A percentile compares a stretch with the other conserved stretches of the same genome.
Conservation (phyloP, 345 rosid genomes). For the Durio zibethinus region DNA sequence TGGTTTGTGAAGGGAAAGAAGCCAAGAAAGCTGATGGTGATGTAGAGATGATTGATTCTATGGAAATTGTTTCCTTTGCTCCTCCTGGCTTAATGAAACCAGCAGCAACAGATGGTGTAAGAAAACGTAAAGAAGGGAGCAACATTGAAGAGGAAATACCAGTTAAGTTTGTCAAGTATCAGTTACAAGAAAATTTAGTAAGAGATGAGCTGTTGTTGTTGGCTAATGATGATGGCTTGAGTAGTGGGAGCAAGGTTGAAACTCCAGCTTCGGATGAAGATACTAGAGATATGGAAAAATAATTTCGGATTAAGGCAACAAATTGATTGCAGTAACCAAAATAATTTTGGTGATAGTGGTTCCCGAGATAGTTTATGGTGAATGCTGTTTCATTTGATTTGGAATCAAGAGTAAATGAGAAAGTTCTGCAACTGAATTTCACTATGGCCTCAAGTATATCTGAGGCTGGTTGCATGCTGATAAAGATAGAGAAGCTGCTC, state of each 20-base stretch:
- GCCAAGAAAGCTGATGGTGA: conserved; percentile 18
- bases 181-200: conserved; percentile 22
- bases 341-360: neutral
- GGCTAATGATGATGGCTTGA: conserved; percentile 29
- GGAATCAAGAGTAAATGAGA: neutral
- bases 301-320: neutral
- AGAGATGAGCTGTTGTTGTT: conserved; percentile 21
- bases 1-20: conserved; percentile 8
- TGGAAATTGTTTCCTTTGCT: conserved; percentile 6
- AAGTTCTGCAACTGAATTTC: neutral
- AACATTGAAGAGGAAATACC: conserved; percentile 38
- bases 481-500: neutral
- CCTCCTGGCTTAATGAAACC: conserved; percentile 24
- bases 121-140: conserved; percentile 67
- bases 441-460: neutral
- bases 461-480: neutral
- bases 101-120: conserved; percentile 30
- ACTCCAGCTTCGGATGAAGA: conserved; percentile 26
- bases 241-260: conserved; percentile 44
- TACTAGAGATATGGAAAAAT: conserved; percentile 35
- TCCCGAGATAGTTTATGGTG: neutral
- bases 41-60: conserved; percentile 23
- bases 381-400: neutral
- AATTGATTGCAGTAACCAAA: neutral
- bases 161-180: conserved; percentile 45